Evolutionary conservation across 1,284 basidiomycete species (phyloP).

Genomic region (Golubevia sp.): DNA sequence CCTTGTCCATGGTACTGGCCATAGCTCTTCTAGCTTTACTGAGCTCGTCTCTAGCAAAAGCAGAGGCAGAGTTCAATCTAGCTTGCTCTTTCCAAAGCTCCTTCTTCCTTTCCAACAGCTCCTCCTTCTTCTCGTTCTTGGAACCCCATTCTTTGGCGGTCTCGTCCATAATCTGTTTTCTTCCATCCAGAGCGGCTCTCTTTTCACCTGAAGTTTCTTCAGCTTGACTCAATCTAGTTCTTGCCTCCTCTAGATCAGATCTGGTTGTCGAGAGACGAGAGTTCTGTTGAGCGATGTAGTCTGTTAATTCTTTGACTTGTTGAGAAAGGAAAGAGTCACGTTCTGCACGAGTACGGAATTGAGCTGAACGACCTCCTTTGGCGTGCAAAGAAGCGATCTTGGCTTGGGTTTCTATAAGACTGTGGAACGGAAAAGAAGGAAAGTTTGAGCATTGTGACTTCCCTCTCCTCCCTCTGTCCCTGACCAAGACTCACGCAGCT

Average conservation of each 20-base stretch:
- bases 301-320: constrained; percentile 35
- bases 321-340: constrained; percentile 44
- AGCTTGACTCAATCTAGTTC: constrained; percentile 49
- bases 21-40: constrained; percentile 76
- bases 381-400: constrained; percentile 44
- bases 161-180: constrained; percentile 60
- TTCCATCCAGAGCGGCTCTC: constrained; percentile 69
- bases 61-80: constrained; percentile 69
- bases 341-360: constrained; percentile 40
- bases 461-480: constrained; percentile 1
- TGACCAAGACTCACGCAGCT: constrained; percentile 62
- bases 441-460: neutral
- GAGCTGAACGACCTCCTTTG: constrained; percentile 47
- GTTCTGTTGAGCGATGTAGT: constrained; percentile 23
- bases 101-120: constrained; percentile 56
- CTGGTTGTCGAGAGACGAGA: constrained; percentile 8
- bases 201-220: constrained; percentile 64
- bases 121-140: constrained; percentile 58
- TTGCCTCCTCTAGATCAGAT: constrained; percentile 7
- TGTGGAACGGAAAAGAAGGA: neutral
- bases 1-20: constrained; percentile 93
- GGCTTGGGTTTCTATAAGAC: constrained; percentile 36
- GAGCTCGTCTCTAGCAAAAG: constrained; percentile 70
- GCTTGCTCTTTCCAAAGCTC: constrained; percentile 74
- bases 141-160: constrained; percentile 23